Evolutionary conservation across 306 rosid species (phyloP).

Genomic region (Malus orientalis): DNA sequence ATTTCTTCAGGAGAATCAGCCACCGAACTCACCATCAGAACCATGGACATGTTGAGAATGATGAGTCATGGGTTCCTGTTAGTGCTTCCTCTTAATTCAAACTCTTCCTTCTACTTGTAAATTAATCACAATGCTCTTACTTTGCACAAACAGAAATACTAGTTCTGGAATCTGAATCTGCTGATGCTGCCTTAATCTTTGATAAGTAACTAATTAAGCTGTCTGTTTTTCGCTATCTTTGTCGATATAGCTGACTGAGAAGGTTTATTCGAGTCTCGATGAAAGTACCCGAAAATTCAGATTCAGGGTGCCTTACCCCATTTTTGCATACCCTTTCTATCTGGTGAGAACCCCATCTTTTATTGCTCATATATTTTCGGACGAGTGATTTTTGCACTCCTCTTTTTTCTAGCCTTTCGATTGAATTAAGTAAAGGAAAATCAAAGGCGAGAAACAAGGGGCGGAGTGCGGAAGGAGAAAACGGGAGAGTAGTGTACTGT

Average conservation of each 20-base stretch:
- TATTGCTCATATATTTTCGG: not conserved
- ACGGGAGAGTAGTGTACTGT: not conserved
- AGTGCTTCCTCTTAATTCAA: conserved; percentile 14
- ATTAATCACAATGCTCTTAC: conserved; percentile 3
- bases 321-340: conserved; percentile 81
- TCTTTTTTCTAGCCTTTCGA: too few species aligned
- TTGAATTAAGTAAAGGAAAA: too few species aligned
- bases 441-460: too few species aligned
- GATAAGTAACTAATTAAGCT: not conserved
- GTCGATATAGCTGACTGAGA: conserved; percentile 56
- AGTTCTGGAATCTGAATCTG: not conserved
- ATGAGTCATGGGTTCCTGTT: conserved; percentile 98
- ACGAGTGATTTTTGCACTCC: not conserved
- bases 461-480: not conserved
- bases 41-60: conserved; percentile 93
- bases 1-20: conserved; percentile 74
- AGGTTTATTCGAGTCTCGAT: conserved; percentile 49
- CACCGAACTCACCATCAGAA: conserved; percentile 97
- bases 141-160: not conserved
- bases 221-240: not conserved
- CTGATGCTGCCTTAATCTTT: not conserved
- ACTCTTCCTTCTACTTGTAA: not conserved
- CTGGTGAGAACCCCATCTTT: conserved; percentile 46
- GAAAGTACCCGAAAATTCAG: conserved; percentile 42
- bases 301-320: conserved; percentile 72